Conservation (phyloP, 1,284 basidiomycete genomes). For the Porogramme epimiltina region DNA sequence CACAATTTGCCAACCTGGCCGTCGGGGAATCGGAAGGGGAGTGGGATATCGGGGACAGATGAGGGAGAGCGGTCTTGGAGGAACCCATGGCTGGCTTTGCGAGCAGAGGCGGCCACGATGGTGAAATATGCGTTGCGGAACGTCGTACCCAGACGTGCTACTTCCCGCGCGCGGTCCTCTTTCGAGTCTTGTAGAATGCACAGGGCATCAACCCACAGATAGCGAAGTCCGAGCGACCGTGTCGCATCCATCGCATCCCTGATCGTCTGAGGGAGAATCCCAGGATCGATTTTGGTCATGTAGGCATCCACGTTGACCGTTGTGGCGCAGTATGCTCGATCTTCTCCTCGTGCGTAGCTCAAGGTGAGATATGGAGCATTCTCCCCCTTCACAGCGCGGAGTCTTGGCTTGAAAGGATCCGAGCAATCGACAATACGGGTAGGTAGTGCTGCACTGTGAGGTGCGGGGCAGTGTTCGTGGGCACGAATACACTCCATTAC, state of each 20-base stretch:
- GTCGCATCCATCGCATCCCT: slow-evolving; percentile 11
- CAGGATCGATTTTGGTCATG: not conserved
- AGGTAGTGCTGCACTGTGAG: slow-evolving; percentile 8
- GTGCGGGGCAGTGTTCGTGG: slow-evolving; percentile 7
- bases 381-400: slow-evolving; percentile 4
- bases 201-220: slow-evolving; percentile 12
- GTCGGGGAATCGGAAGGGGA: slow-evolving; percentile 8
- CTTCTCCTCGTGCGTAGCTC: slow-evolving; percentile 11
- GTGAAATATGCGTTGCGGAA: slow-evolving; percentile 12
- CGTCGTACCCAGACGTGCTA: slow-evolving; percentile 1
- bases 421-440: slow-evolving; percentile 9
- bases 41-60: slow-evolving; percentile 1
- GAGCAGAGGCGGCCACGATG: slow-evolving; percentile 10
- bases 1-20: slow-evolving; percentile 9
- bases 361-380: slow-evolving; percentile 5
- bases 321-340: slow-evolving; percentile 6
- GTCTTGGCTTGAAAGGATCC: slow-evolving; percentile 6
- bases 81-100: slow-evolving; percentile 6
- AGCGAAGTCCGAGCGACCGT: slow-evolving; percentile 9
- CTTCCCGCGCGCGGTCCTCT: slow-evolving; percentile 6
- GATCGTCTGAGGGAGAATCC: slow-evolving; percentile 7
- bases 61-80: slow-evolving; percentile 7
- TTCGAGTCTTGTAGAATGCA: slow-evolving; percentile 11
- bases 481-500: slow-evolving; percentile 10
- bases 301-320: slow-evolving; percentile 6